Base-by-base conservation (phyloP, 164 flowering plant genomes). In the Dillenia turbinata region DNA sequence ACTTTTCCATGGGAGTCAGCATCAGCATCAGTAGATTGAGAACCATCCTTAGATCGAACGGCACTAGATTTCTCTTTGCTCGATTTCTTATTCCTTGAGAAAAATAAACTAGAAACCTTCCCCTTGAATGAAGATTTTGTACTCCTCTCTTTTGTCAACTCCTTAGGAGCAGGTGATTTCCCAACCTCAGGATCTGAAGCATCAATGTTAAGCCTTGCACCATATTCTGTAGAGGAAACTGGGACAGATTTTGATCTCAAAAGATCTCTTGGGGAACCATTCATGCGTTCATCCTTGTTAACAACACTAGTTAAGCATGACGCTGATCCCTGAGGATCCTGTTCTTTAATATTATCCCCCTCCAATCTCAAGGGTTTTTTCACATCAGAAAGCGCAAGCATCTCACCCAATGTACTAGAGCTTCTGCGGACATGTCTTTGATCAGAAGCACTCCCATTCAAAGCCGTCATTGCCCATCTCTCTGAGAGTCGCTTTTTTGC, bases 401-500 rank as follows among this genome's bases (percentile, higher is more conserved):
- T 91, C 69, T 94, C 99, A 47, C 96, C 97, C 66, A 94, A 68
- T 51, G 99, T 89, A 70, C 86, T 88, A 13, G 99, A 88, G 78
- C 85, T 83, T 76, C 87, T 84, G 47, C 83, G 75, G 3, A 75
- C 67, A 60, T 78, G 86, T 65, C 78, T 79, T 54, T 79, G 92
- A 54, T 91, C 93, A 60, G 70, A 85, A 67, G 62, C 66, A 65
- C 66, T 80, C 46, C 81, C 79, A 75, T 77, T 81, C 48, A 79
- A 76, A 65, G 93, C 64, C 88, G 86, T 83, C 86, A 88, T 65
- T 33, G 93, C 88, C 99, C 97, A 89, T 77, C 97, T 86, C 72
- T 86, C 96, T 54, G 99, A 94, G 53, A 91, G 92, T 9, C 96
- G 85, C 75, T 86, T 91, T 81, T 91, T 91, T 56, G 99, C 99